Evolutionary conservation across 768 basidiomycete genomes (phyloP).

Genomic region (Tephrocybe rancida): DNA sequence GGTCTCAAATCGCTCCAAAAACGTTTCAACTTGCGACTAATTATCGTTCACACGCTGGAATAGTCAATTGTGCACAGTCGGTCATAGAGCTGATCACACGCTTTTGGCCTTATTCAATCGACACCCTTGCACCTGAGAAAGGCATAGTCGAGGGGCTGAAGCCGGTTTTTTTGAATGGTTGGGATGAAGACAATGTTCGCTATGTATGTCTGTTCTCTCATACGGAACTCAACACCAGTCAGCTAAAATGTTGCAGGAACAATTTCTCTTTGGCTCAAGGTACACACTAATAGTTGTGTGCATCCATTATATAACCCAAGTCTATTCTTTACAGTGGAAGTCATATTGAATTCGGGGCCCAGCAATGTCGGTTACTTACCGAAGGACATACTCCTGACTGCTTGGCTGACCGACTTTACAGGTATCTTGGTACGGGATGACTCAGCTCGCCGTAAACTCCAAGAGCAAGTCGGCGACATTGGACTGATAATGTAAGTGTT

Average conservation of each 20-base stretch:
- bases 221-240: background rate
- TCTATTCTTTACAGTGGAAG: conserved; percentile 37
- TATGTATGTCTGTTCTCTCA: conserved; percentile 26
- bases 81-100: conserved; percentile 61
- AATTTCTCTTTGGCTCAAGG: conserved; percentile 61
- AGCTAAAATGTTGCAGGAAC: conserved; percentile 36
- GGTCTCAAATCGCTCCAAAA: conserved; percentile 15
- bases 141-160: conserved; percentile 55
- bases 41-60: conserved; percentile 74
- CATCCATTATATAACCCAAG: background rate
- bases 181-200: conserved; percentile 42
- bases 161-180: conserved; percentile 59
- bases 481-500: conserved; percentile 59
- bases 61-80: conserved; percentile 70
- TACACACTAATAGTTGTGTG: conserved; percentile 17
- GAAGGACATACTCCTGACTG: background rate
- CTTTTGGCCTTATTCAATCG: conserved; percentile 70
- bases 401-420: conserved; percentile 22
- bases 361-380: conserved; percentile 66
- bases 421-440: conserved; percentile 74
- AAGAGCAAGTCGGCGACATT: conserved; percentile 55
- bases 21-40: conserved; percentile 65
- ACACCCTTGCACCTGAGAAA: conserved; percentile 54
- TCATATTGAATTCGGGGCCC: conserved; percentile 60
- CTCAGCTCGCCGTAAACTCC: conserved; percentile 46